These are phyloP conservation scores for Rhizopus sp. DNA, from an alignment of 371 early-diverging fungal species.

Conservation along the genomic window DNA sequence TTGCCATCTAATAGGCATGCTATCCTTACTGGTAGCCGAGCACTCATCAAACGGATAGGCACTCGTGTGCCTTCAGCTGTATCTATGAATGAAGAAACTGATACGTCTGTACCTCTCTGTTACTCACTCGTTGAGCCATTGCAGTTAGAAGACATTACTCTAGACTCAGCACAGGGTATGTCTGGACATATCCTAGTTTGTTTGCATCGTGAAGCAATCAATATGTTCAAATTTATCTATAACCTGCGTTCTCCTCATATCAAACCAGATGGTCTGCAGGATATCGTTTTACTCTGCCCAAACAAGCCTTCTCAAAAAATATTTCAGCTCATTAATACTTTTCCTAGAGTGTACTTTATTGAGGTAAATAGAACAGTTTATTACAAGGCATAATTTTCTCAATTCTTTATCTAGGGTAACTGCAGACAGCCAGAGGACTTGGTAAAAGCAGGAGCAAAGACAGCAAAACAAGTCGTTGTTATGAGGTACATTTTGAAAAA, in stretches of 20 bases:
- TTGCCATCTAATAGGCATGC: constrained; percentile 17
- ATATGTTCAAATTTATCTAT: constrained; percentile 43
- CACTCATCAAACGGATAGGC: constrained; percentile 4
- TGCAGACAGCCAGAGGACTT: constrained; percentile 57
- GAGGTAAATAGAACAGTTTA: constrained; percentile 31
- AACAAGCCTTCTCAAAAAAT: constrained; percentile 36
- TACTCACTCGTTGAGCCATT: constrained; percentile 40
- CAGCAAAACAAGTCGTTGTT: constrained; percentile 56
- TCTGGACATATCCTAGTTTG: constrained; percentile 39
- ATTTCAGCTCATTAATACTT: constrained; percentile 44
- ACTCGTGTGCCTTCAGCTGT: background rate
- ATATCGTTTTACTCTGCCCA: constrained; percentile 50
- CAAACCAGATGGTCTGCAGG: constrained; percentile 39
- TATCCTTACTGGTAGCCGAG: constrained; percentile 15
- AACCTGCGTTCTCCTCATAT: constrained; percentile 35
- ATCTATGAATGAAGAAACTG: background rate
- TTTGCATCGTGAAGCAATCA: constrained; percentile 36
- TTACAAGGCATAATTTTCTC: constrained; percentile 7
- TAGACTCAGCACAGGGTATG: constrained; percentile 30
- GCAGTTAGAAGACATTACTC: constrained; percentile 19
- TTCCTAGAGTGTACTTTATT: constrained; percentile 55
- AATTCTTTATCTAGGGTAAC: constrained; percentile 40
- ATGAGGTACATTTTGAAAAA: constrained; percentile 34
- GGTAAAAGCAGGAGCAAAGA: constrained; percentile 51
- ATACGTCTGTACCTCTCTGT: constrained; percentile 32